Evolutionary conservation across 495 filamentous ascomycete species (phyloP), one percentile per base, ranked within the genome.

Genomic region (Trichoderma virens): DNA sequence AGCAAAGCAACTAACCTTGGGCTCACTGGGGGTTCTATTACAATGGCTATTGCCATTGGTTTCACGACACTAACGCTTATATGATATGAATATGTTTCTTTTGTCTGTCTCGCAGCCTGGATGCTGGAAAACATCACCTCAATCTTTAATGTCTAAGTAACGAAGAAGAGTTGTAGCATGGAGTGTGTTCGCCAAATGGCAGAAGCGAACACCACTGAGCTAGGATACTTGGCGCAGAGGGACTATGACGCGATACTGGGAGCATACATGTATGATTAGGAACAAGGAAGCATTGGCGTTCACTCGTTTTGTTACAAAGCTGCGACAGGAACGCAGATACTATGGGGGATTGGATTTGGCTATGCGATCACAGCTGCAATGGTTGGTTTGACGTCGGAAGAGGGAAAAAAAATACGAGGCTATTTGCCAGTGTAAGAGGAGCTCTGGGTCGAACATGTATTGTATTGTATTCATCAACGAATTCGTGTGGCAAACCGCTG

Each of bases 271-370:
- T 30, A 30, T 56, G 25, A 30, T 9, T 13, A 56, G 51, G 5
- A 3, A 30, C 25, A 28, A 9, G 18, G 51, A 31, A 20, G n/a
- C 4, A n/a, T n/a, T n/a, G n/a, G n/a, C n/a, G n/a, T n/a, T n/a
- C 18, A 20, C 14, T 56, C 2, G 28, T 8, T 27, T 30, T 30
- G 2, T 56, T 30, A 28, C 13, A 5, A 0, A 3, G 5, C 51
- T 16, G 51, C 51, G 45, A 51, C 45, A 51, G 45, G 45, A 51
- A 9, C 45, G 45, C 45, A 51, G 16, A 51, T n/a, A 51, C 45
- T n/a, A n/a, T n/a, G n/a, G n/a, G 38, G 38, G 9, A 41, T 41
- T 18, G 38, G 38, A n/a, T n/a, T 18, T 13, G 5, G 38, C 38
- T 16, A 18, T 51, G 23, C 45, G 20, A 25, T 20, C 23, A 8